Evolutionary conservation across 108 stramenopile genomes (phyloP).

Genomic region (Epithemia pelagica): DNA sequence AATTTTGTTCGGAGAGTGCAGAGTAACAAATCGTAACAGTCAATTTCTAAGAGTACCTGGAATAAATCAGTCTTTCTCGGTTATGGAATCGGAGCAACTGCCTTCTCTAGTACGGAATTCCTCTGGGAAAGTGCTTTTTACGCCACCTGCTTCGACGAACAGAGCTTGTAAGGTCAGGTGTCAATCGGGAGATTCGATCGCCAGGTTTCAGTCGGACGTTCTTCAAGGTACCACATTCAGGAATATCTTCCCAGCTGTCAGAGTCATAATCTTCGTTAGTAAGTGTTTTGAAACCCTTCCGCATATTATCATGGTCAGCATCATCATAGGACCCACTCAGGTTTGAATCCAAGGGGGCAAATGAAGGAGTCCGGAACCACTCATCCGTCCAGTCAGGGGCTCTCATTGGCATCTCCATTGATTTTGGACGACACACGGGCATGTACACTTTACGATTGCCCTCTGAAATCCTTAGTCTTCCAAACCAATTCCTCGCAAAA

Average conservation of each 20-base stretch:
- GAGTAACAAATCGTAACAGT: no score
- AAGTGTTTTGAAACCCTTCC: not conserved
- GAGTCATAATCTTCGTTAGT: slow-evolving; percentile 22
- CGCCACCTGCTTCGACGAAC: slow-evolving; percentile 71
- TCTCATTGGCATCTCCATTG: slow-evolving; percentile 61
- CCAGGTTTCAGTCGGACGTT: slow-evolving; percentile 60
- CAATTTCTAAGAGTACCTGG: no score
- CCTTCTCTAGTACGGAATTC: slow-evolving; percentile 51
- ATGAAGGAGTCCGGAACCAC: slow-evolving; percentile 63
- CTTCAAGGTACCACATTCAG: slow-evolving; percentile 58
- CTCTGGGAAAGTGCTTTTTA: slow-evolving; percentile 65
- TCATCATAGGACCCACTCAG: not conserved
- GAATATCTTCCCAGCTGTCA: slow-evolving; percentile 38
- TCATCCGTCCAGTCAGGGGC: slow-evolving; percentile 69
- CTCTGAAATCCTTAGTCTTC: slow-evolving; percentile 26
- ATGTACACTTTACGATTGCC: slow-evolving; percentile 51
- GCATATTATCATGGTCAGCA: not conserved
- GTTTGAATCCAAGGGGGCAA: not conserved
- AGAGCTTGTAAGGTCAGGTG: slow-evolving; percentile 59
- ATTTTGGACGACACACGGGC: slow-evolving; percentile 57
- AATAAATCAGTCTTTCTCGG: no score
- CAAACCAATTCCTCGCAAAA: slow-evolving; percentile 77
- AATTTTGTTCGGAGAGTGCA: no score
- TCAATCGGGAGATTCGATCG: slow-evolving; percentile 61
- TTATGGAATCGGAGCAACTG: no score